A percentile compares a stretch with the other conserved stretches of the same genome.
Conservation (phyloP, 805 yeast species). For the Hanseniaspora valbyensis region DNA sequence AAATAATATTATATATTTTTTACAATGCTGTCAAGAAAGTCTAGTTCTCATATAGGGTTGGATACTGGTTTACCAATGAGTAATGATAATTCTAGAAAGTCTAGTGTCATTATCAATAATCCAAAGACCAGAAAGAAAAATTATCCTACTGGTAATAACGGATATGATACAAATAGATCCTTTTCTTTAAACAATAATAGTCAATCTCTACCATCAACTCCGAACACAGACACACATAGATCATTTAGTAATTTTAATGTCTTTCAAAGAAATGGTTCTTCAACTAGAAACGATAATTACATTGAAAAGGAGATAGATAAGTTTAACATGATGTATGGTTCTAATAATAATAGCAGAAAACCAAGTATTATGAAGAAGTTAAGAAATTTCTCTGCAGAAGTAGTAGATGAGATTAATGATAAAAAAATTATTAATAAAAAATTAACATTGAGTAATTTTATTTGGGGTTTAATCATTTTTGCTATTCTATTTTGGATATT, state of each 20-base stretch:
- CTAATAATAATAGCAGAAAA: slow-evolving; percentile 12
- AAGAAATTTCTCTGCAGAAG: slow-evolving; percentile 11
- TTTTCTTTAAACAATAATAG: slow-evolving; percentile 5
- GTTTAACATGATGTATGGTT: slow-evolving; percentile 16
- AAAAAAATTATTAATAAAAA: slow-evolving; percentile 5
- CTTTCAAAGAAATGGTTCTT: slow-evolving; percentile 10
- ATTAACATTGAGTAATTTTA: background rate
- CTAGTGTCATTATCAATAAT: slow-evolving; percentile 12
- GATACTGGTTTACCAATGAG: slow-evolving; percentile 12
- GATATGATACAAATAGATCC: slow-evolving; percentile 13
- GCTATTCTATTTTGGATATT: slow-evolving; percentile 10
- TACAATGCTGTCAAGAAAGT: slow-evolving; percentile 12
- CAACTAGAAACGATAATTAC: slow-evolving; percentile 14
- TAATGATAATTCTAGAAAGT: slow-evolving; percentile 9
- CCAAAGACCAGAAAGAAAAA: slow-evolving; percentile 9
- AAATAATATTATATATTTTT: background rate
- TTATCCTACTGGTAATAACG: background rate
- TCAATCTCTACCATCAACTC: background rate
- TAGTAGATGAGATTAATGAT: slow-evolving; percentile 9
- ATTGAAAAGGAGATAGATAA: slow-evolving; percentile 15
- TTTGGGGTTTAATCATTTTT: slow-evolving; percentile 5
- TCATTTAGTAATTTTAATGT: slow-evolving; percentile 13
- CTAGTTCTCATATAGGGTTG: slow-evolving; percentile 6
- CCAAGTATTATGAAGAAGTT: slow-evolving; percentile 13
- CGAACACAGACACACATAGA: background rate